Base-by-base conservation (phyloP, 2,329 filamentous ascomycete genomes). In the Penicillium sp. region DNA sequence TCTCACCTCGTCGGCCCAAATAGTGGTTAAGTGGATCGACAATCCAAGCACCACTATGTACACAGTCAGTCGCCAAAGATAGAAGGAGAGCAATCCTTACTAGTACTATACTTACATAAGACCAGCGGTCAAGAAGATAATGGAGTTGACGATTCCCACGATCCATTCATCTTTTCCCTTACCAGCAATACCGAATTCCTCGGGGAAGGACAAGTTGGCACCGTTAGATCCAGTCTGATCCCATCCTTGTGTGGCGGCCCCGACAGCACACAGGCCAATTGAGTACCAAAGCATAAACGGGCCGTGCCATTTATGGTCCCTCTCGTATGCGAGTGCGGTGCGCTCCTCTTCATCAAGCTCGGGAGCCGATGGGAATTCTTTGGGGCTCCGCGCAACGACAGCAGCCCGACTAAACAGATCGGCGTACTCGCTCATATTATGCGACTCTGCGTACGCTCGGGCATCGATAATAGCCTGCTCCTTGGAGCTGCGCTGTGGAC, bases 91-190 rank as follows among this genome's bases (percentile, higher is more conserved):
- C 83, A 77, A 35, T 74, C 23, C 9, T 44, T 81, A 21, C n/a
- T 2, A 9, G 12, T 12, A 2, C 4, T 54, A 57, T 19, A 57
- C 55, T 51, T 21, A 60, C 65, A 61, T 55, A 17, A 66, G 49
- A 10, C 60, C 62, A 19, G 64, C 61, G 2, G 66, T 62, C 48
- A 42, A 75, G 77, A 55, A 83, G 72, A 65, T 81, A 80, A 49
- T 82, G 77, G 75, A 65, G 49, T 90, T 91, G 62, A 90, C 77
- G 3, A 89, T 72, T 38, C 88, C 88, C 13, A 89, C 77, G 27
- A 89, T 77, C 78, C 83, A 84, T 12, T 77, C 75, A 63, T 85
- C 79, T 23, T 68, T 69, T 2, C 66, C 67, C 29, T 69, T 42
- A 47, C 82, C 70, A 1, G 64, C 62, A 17, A 80, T 83, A 15